These are phyloP conservation scores for Crassisporium funariophilum DNA, from an alignment of 768 basidiomycete genomes.

Conservation along the genomic window DNA sequence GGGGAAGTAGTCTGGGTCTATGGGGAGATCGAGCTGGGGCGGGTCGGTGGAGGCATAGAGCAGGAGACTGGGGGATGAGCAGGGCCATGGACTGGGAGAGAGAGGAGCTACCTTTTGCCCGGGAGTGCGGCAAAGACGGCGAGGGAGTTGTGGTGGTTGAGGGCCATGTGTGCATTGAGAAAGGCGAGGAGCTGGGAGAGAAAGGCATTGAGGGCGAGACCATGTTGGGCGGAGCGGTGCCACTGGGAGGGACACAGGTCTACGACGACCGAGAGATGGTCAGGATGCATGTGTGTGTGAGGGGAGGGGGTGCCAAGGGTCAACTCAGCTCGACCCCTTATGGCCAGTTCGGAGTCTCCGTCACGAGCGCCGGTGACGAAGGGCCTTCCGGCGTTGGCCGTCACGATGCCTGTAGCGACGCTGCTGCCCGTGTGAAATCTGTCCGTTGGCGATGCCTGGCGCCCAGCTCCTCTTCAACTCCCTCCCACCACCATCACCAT, in stretches of 20 bases:
- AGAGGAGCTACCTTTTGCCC: slow-evolving; percentile 64
- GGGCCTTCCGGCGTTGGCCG: slow-evolving; percentile 60
- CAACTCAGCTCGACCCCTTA: slow-evolving; percentile 22
- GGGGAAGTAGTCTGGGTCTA: slow-evolving; percentile 81
- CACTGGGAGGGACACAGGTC: slow-evolving; percentile 89
- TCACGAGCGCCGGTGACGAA: slow-evolving; percentile 61
- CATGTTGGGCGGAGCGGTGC: slow-evolving; percentile 73
- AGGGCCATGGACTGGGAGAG: slow-evolving; percentile 6
- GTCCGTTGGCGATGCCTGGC: slow-evolving; percentile 56
- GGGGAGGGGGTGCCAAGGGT: slow-evolving; percentile 16
- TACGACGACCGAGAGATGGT: slow-evolving; percentile 79
- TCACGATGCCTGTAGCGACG: slow-evolving; percentile 59
- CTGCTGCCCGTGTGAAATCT: slow-evolving; percentile 58
- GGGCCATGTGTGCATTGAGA: slow-evolving; percentile 90
- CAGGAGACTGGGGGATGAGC: slow-evolving; percentile 53
- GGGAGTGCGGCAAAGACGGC: slow-evolving; percentile 91
- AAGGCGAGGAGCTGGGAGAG: slow-evolving; percentile 87
- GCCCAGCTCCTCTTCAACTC: slow-evolving; percentile 46
- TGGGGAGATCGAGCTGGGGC: slow-evolving; percentile 35
- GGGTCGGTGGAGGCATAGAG: slow-evolving; percentile 72
- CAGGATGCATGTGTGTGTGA: slow-evolving; percentile 24
- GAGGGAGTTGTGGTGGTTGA: slow-evolving; percentile 88
- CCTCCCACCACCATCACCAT: slow-evolving; percentile 42
- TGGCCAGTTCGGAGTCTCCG: slow-evolving; percentile 46
- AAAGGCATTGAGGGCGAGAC: slow-evolving; percentile 72